Evolutionary conservation across 192 early-diverging fungal species (phyloP), one percentile per base, ranked within the genome.

Genomic region (Pilaira anomala): DNA sequence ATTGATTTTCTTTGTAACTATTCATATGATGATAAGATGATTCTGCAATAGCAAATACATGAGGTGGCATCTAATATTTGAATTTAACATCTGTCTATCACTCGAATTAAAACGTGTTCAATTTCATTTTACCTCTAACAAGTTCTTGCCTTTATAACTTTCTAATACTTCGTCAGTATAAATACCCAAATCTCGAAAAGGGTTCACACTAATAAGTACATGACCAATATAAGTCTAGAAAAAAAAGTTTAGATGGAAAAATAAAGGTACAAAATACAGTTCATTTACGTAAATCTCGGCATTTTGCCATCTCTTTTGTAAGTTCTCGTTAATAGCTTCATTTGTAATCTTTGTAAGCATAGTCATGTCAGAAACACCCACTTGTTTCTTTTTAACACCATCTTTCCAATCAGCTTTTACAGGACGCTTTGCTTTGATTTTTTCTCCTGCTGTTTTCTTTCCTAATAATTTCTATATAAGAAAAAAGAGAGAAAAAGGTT

Each of bases 1-100:
- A 98, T 68, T 99, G 97, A 73, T 93, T 97, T 74, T 99, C 97
- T 76, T 94, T 95, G 83, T 99, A 97, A 44, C 87, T 87, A 64
- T 95, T 91, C 93, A 99, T 98, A 68, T 91, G 91, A 64, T 96
- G 89, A 74, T 86, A 93, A 3, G 88, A 75, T 25, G 85, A 80
- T 72, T 99, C 97, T 24, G 97, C 96, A 66, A 97, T 88, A 19
- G 97, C 97, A 78, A 91, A 99, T 11, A 99, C 92, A 74, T 99
- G 97, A n/a, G 97, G 97, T 36, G 96, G 85, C 67, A 95, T 86
- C 83, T 85, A 69, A 8, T n/a, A n/a, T n/a, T n/a, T n/a, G n/a
- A n/a, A n/a, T n/a, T 18, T 52, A 25, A 1, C 16, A 24, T 26
- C 19, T 12, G 7, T 0, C 21, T n/a, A 51, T 26, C 25, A n/a